Evolutionary conservation across 441 rosid species (phyloP).

Genomic region (Raphanus hybrid): DNA sequence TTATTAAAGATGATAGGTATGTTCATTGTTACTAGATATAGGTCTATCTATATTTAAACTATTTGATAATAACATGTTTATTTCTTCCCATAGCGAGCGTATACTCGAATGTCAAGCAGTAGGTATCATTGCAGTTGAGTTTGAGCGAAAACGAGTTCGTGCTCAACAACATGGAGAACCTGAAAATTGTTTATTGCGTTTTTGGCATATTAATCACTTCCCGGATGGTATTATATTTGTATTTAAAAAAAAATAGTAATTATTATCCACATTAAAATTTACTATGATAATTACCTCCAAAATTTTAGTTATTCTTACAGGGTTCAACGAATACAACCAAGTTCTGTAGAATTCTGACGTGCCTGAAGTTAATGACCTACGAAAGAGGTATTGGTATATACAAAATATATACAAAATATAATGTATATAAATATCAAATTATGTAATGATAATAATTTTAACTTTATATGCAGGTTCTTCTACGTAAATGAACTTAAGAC

Average conservation of each 20-base stretch:
- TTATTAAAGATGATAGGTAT: background rate
- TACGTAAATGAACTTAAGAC: background rate
- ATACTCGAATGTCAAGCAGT: background rate
- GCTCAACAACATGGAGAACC: background rate
- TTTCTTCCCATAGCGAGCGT: background rate
- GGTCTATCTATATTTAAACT: background rate
- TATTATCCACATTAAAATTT: background rate
- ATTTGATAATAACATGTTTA: background rate
- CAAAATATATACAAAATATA: no score
- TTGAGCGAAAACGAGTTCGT: background rate
- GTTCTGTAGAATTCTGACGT: background rate
- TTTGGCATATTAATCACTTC: no score
- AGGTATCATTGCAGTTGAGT: background rate
- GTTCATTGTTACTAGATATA: background rate
- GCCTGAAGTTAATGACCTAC: background rate
- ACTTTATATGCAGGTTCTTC: background rate
- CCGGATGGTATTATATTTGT: background rate
- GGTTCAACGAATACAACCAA: background rate
- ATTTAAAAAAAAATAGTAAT: no score
- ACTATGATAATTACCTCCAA: background rate
- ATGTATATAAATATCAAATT: background rate
- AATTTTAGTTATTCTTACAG: background rate
- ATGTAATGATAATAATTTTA: no score
- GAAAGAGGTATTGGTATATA: background rate
- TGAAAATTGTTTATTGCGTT: background rate